Evolutionary conservation across 106 monocot genomes (phyloP).

Genomic region (Dendrobium nobile): DNA sequence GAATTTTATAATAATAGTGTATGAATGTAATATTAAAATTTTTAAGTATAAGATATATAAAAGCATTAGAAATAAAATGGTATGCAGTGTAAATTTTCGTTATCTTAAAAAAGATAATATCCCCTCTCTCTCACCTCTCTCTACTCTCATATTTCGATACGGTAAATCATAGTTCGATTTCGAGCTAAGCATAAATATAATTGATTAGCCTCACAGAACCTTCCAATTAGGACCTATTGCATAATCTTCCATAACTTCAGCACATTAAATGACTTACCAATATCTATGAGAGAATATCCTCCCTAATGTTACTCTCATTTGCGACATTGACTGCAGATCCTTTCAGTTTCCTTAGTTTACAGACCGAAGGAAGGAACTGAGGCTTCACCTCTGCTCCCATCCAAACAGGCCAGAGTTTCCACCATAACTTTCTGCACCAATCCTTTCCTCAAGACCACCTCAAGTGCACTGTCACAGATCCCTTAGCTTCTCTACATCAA

Average conservation of each 20-base stretch:
- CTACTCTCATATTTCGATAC: no score
- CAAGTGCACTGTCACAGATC: constrained; percentile 12
- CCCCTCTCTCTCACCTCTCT: no score
- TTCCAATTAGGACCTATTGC: neutral
- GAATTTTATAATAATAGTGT: no score
- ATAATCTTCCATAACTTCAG: neutral
- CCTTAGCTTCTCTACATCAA: constrained; percentile 52
- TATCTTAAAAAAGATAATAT: no score
- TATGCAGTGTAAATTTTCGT: no score
- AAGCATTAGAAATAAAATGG: no score
- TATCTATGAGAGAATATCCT: constrained; percentile 43
- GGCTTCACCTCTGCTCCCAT: constrained; percentile 9
- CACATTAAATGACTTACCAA: neutral
- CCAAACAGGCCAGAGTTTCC: constrained; percentile 48
- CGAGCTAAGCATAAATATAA: no score
- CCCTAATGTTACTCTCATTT: constrained; percentile 38
- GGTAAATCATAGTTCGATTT: no score
- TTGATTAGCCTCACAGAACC: neutral
- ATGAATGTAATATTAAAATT: no score
- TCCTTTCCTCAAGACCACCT: constrained; percentile 27
- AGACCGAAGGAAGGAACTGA: constrained; percentile 22
- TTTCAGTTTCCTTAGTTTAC: constrained; percentile 30
- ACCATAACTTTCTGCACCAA: constrained; percentile 73
- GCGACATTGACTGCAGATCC: constrained; percentile 27
- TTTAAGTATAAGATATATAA: no score